phyloP scores from a whole-genome alignment of 108 stramenopile genomes.

The Cyclotella baltica region DNA sequence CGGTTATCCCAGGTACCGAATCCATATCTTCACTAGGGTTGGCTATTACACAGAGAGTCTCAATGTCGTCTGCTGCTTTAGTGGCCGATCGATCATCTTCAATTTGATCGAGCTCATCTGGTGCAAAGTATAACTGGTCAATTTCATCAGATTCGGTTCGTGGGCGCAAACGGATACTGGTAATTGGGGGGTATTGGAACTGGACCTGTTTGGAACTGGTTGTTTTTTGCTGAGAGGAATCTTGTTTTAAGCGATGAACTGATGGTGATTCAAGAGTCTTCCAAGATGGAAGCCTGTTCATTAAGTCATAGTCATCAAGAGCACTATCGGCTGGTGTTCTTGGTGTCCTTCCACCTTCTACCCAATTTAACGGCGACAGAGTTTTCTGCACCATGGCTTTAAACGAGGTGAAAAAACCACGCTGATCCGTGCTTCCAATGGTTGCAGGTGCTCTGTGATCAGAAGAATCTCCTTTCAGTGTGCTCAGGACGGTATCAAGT shows the following conservation, averaged over 20 bases:
- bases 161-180: constrained; percentile 71
- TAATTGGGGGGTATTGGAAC: constrained; percentile 84
- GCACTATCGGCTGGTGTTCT: constrained; percentile 1
- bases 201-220: constrained; percentile 59
- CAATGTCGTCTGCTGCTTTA: constrained; percentile 76
- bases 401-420: constrained; percentile 3
- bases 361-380: constrained; percentile 16
- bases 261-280: constrained; percentile 29
- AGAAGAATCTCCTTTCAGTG: constrained; percentile 11
- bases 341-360: background rate
- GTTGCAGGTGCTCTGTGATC: background rate
- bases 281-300: constrained; percentile 28
- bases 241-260: background rate
- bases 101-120: constrained; percentile 80
- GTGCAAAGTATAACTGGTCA: constrained; percentile 74
- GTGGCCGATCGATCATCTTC: constrained; percentile 81
- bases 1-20: constrained; percentile 2
- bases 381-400: constrained; percentile 29
- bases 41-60: constrained; percentile 71
- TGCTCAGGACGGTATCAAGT: constrained; percentile 17
- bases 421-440: background rate
- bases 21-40: constrained; percentile 9
- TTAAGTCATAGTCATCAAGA: constrained; percentile 23
- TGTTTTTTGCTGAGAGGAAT: no score
- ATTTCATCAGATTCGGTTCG: constrained; percentile 67